A percentile compares a stretch with the other conserved stretches of the same genome.
Evolutionary conservation across 139 green algal species (phyloP).

Genomic region (Picocystis salinarum): DNA sequence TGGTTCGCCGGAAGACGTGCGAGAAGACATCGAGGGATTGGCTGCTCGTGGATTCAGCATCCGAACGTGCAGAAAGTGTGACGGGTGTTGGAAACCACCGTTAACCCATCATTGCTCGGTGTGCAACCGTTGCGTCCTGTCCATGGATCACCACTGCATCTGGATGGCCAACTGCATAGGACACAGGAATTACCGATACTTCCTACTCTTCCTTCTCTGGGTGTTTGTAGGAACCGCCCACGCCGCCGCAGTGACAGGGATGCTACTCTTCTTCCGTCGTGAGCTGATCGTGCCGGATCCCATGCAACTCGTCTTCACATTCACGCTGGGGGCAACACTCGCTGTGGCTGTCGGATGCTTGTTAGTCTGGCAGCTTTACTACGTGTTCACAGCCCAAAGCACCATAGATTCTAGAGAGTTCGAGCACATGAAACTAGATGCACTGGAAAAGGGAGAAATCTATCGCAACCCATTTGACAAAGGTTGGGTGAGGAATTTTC

Average conservation of each 20-base stretch:
- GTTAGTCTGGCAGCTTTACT: neutral
- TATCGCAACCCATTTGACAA: neutral
- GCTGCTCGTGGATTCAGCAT: no score
- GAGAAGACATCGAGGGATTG: no score
- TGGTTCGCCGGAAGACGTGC: no score
- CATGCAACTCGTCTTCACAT: neutral
- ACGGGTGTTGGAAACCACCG: no score
- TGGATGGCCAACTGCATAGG: constrained; percentile 62
- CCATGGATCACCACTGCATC: constrained; percentile 16
- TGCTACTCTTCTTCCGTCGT: neutral
- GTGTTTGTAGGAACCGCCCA: constrained; percentile 18
- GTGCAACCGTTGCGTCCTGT: constrained; percentile 13
- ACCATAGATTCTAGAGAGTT: no score
- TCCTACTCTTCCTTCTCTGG: constrained; percentile 52
- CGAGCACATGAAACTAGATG: neutral
- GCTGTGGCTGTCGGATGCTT: constrained; percentile 1
- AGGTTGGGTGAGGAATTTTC: neutral
- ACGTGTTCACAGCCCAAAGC: no score
- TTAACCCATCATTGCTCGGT: constrained; percentile 37
- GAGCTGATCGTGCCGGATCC: neutral
- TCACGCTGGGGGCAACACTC: constrained; percentile 2
- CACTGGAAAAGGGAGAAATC: constrained; percentile 2
- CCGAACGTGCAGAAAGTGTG: no score
- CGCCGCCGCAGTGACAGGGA: constrained; percentile 1
- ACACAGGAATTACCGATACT: constrained; percentile 50